These are phyloP conservation scores for Triticum monococcum DNA, from an alignment of 176 grass and related monocot genomes.

Conservation along the genomic window DNA sequence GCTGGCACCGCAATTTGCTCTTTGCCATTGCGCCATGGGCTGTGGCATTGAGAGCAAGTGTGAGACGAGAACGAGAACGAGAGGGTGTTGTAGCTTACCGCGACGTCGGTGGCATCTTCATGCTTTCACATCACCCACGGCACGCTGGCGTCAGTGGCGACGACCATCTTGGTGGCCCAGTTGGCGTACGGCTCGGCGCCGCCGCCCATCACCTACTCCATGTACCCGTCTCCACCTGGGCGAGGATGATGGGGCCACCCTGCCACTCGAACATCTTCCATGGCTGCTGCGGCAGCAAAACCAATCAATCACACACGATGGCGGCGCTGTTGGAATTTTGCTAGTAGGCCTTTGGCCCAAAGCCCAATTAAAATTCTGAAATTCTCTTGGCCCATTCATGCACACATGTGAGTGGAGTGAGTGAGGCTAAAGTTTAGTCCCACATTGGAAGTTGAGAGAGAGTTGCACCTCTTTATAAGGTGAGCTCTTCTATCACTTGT, in stretches of 20 bases:
- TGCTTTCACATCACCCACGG: conserved; percentile 97
- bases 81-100: conserved; percentile 23
- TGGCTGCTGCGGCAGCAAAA: conserved; percentile 30
- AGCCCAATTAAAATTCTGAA: no score
- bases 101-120: conserved; percentile 88
- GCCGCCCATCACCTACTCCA: conserved; percentile 71
- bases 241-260: conserved; percentile 63
- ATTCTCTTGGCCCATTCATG: no score
- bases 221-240: conserved; percentile 82
- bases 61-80: not conserved
- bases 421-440: no score
- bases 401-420: no score
- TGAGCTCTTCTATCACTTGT: no score
- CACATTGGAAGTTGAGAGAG: no score
- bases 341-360: no score
- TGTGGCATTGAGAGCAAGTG: not conserved
- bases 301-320: not conserved
- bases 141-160: conserved; percentile 73
- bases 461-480: no score
- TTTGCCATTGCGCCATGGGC: not conserved
- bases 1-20: not conserved
- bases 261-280: conserved; percentile 31
- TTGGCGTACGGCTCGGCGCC: conserved; percentile 62
- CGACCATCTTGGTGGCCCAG: conserved; percentile 93
- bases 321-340: no score